These are phyloP conservation scores for Candida silvatica DNA, from an alignment of 805 yeast species.

Conservation along the genomic window DNA sequence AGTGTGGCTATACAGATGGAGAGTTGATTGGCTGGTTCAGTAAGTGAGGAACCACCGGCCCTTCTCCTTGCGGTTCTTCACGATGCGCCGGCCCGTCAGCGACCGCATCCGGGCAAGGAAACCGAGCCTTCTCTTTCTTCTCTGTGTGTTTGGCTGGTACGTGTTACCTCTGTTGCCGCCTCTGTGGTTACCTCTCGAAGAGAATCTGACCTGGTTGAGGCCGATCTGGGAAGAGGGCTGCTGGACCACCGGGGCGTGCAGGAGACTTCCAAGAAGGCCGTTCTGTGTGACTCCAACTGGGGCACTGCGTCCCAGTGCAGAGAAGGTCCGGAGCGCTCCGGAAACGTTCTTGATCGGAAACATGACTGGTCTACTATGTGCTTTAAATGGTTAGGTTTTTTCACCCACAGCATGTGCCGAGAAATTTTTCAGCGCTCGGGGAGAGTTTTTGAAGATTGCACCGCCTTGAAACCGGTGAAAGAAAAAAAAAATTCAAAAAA, in stretches of 20 bases:
- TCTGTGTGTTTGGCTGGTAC: conserved; percentile 86
- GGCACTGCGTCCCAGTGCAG: too few relatives aligned
- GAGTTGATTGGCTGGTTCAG: conserved; percentile 22
- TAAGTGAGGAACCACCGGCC: conserved; percentile 93
- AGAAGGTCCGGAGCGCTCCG: too few relatives aligned
- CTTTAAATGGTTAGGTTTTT: too few relatives aligned
- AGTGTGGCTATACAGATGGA: not conserved
- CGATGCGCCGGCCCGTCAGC: conserved; percentile 67
- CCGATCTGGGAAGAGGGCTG: not conserved
- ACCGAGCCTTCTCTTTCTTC: conserved; percentile 85
- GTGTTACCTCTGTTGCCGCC: conserved; percentile 92
- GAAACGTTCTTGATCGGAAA: not conserved
- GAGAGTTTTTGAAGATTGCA: too few relatives aligned
- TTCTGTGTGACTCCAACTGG: conserved; percentile 1
- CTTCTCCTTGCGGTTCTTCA: conserved; percentile 72
- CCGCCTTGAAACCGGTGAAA: not conserved
- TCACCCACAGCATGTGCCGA: too few relatives aligned
- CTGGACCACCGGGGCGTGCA: not conserved
- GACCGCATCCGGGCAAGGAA: conserved; percentile 77
- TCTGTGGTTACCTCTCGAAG: conserved; percentile 25
- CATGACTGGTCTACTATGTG: too few relatives aligned
- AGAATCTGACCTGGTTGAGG: conserved; percentile 3
- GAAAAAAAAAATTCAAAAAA: not conserved
- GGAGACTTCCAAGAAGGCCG: conserved; percentile 3
- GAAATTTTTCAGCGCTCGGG: too few relatives aligned